A percentile compares a stretch with the other conserved stretches of the same genome.
Evolutionary conservation across 371 early-diverging fungal species (phyloP).

Genomic region (Batkoa obscura): DNA sequence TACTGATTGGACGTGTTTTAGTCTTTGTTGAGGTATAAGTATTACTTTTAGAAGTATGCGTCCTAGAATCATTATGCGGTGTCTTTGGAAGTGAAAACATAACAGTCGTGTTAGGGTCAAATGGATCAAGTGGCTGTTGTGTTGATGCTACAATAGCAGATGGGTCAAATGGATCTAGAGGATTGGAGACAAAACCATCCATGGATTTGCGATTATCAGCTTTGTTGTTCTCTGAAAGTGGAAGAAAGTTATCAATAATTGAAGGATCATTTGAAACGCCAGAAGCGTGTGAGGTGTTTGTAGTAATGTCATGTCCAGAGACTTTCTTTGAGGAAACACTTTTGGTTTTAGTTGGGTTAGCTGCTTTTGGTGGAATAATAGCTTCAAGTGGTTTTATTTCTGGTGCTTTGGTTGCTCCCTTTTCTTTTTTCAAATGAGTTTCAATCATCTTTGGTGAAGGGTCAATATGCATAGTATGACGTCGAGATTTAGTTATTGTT

Average conservation of each 20-base stretch:
- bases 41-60: too few relatives aligned
- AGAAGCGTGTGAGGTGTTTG: neutral
- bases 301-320: neutral
- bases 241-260: too few relatives aligned
- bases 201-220: too few relatives aligned
- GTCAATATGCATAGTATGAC: conserved; percentile 13
- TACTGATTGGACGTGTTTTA: conserved; percentile 8
- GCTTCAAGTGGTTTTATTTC: neutral
- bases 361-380: neutral
- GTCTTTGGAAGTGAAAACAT: neutral
- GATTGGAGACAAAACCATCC: too few relatives aligned
- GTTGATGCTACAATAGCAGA: neutral
- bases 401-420: neutral
- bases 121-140: neutral
- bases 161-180: neutral
- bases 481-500: conserved; percentile 9
- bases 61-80: neutral
- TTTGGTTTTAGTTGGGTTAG: neutral
- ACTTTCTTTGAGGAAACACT: neutral
- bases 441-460: neutral
- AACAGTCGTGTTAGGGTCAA: neutral
- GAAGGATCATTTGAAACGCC: neutral
- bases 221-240: too few relatives aligned
- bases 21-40: neutral
- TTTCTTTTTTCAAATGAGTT: neutral